Percentiles rank a stretch among this genome's conserved stretches.
phyloP scores from a whole-genome alignment of 306 rosid species.

The Oemleria cerasiformis region DNA sequence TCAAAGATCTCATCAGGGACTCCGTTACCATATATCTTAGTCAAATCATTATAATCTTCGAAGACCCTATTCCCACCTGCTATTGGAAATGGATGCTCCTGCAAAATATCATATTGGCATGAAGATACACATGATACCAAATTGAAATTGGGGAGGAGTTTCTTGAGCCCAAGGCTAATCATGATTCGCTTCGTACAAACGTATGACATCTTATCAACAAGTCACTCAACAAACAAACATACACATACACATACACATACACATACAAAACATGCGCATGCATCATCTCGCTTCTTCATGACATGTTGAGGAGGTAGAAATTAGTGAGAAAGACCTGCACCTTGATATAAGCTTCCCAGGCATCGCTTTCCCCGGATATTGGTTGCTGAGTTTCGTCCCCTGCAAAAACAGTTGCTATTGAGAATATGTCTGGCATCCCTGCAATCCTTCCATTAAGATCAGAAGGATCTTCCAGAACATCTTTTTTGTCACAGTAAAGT shows the following conservation, averaged over 20 bases:
- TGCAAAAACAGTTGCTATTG: slow-evolving; percentile 23
- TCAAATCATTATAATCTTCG: slow-evolving; percentile 31
- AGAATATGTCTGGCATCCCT: slow-evolving; percentile 20
- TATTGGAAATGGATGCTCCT: slow-evolving; percentile 35
- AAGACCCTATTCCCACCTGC: slow-evolving; percentile 25
- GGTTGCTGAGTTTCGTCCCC: slow-evolving; percentile 20
- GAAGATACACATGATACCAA: neutral
- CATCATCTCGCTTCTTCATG: neutral
- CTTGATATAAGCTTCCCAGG: slow-evolving; percentile 31
- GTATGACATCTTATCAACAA: neutral
- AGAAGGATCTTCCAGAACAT: slow-evolving; percentile 28
- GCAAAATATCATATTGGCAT: slow-evolving; percentile 21
- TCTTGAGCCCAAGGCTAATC: neutral
- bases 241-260: neutral
- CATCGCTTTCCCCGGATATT: slow-evolving; percentile 19
- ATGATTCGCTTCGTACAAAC: neutral
- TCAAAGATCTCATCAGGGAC: slow-evolving; percentile 8
- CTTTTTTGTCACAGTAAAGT: slow-evolving; percentile 11
- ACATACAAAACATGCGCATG: neutral
- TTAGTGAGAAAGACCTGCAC: slow-evolving; percentile 21
- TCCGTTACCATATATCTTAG: slow-evolving; percentile 24
- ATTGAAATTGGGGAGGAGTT: neutral
- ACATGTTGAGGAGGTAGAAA: neutral
- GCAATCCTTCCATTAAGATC: slow-evolving; percentile 25
- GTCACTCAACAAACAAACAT: neutral